Base-by-base conservation (phyloP, 306 rosid species). In the Senna siamea region DNA sequence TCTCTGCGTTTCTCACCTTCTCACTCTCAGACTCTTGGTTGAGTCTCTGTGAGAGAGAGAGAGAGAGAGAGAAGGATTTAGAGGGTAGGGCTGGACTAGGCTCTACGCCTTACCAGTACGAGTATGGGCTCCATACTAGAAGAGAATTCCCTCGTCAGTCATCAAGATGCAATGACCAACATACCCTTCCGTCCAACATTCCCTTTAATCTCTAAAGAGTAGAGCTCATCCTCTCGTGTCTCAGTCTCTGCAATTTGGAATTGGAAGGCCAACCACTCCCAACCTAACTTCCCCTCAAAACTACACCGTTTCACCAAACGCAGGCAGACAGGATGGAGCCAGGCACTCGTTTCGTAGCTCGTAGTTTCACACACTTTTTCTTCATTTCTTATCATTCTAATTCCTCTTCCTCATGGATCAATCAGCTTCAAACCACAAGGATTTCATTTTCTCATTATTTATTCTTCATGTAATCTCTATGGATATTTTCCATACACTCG, bases 251-350 rank as follows among this genome's bases (percentile, higher is more conserved):
- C 80, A 74, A 63, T 66, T 26, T 26, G 30, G 30, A 26, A 26
- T 52, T 34, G 70, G 66, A 32, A 69, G 66, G 51, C 14, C 43
- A 15, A 52, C 59, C 40, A 63, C 30, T 63, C n/a, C 40, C 40
- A 37, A 79, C 80, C 74, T 65, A 71, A 76, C 80, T 18, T 72
- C 54, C 19, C 60, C 56, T 37, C 30, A 26, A 26, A 26, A 26
- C 30, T 1, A 26, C 30, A 26, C 30, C 30, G n/a, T 26, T 26
- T 1, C 30, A 26, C 30, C 30, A 26, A 26, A 26, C 30, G 30
- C 30, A 75, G 92, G 92, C 92, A 88, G 76, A 88, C 92, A 88
- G 92, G 75, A 79, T 83, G 88, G 85, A 88, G 92, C 92, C 92
- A 88, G 92, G 92, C 92, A 88, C 30, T 26, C 30, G 30, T 26